Conservation (phyloP, 306 rosid genomes). For the Hippophae rhamnoides region DNA sequence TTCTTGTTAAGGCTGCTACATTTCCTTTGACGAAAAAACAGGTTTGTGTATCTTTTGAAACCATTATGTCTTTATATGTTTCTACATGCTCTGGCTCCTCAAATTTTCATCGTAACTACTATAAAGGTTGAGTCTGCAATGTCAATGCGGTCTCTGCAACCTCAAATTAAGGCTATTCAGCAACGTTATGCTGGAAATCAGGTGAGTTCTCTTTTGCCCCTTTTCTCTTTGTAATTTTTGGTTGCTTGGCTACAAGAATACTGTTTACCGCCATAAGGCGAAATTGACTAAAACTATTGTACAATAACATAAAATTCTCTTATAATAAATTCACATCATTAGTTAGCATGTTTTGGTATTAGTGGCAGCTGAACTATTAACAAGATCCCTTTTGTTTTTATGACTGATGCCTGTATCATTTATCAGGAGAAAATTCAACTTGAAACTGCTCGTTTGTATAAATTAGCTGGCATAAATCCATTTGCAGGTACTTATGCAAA, state of each 20-base stretch:
- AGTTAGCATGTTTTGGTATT: background rate
- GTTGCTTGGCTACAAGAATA: background rate
- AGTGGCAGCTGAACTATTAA: background rate
- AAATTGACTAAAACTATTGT: background rate
- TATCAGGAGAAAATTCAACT: constrained; percentile 87
- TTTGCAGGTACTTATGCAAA: constrained; percentile 61
- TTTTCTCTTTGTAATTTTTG: background rate
- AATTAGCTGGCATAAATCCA: constrained; percentile 86
- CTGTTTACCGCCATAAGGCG: background rate
- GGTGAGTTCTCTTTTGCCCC: constrained; percentile 25
- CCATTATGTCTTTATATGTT: background rate
- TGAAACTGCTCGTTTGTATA: constrained; percentile 84
- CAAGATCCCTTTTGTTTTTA: background rate
- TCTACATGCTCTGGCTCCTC: background rate
- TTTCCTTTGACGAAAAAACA: constrained; percentile 83
- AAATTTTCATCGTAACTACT: background rate
- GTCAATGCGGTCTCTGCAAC: constrained; percentile 91
- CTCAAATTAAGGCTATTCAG: constrained; percentile 81
- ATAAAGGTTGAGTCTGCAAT: constrained; percentile 82
- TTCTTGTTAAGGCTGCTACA: constrained; percentile 78
- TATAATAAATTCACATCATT: background rate
- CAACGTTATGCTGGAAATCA: constrained; percentile 80
- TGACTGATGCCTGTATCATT: constrained; percentile 17
- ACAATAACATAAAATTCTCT: background rate
- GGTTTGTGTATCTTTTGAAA: constrained; percentile 29